Conservation (phyloP, 2,329 filamentous ascomycete genomes). For the Lizonia empirigonia region DNA sequence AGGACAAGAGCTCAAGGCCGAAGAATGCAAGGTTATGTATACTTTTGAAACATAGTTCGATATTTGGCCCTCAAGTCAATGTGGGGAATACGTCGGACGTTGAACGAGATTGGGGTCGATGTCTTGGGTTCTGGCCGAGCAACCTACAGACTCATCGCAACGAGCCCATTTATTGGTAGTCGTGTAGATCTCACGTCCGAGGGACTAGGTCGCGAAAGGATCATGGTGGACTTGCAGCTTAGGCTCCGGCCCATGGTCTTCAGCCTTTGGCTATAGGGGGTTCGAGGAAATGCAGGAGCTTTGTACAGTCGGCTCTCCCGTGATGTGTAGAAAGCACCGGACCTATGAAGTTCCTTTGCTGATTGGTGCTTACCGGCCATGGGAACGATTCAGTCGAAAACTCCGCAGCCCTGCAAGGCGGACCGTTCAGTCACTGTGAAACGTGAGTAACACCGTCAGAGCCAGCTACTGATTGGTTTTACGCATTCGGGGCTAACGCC, state of each 20-base stretch:
- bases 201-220: slow-evolving; percentile 9
- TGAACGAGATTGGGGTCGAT: slow-evolving; percentile 7
- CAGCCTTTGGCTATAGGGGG: slow-evolving; percentile 4
- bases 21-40: slow-evolving; percentile 4
- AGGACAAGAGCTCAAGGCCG: slow-evolving; percentile 5
- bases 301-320: slow-evolving; percentile 38
- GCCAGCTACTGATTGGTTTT: slow-evolving; percentile 15
- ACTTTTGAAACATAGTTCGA: slow-evolving; percentile 4
- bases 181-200: slow-evolving; percentile 5
- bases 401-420: slow-evolving; percentile 26
- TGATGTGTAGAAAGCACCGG: slow-evolving; percentile 21
- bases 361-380: slow-evolving; percentile 25
- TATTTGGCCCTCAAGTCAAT: neutral
- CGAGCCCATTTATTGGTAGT: slow-evolving; percentile 3
- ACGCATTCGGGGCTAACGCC: slow-evolving; percentile 16
- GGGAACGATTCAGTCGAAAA: slow-evolving; percentile 17
- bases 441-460: slow-evolving; percentile 8
- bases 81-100: slow-evolving; percentile 7
- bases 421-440: slow-evolving; percentile 13
- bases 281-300: neutral
- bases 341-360: slow-evolving; percentile 32
- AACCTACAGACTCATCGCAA: slow-evolving; percentile 9
- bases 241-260: slow-evolving; percentile 11
- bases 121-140: slow-evolving; percentile 10
- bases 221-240: neutral